Conservation (phyloP, 2,329 filamentous ascomycete genomes). For the Exophiala aquamarina region DNA sequence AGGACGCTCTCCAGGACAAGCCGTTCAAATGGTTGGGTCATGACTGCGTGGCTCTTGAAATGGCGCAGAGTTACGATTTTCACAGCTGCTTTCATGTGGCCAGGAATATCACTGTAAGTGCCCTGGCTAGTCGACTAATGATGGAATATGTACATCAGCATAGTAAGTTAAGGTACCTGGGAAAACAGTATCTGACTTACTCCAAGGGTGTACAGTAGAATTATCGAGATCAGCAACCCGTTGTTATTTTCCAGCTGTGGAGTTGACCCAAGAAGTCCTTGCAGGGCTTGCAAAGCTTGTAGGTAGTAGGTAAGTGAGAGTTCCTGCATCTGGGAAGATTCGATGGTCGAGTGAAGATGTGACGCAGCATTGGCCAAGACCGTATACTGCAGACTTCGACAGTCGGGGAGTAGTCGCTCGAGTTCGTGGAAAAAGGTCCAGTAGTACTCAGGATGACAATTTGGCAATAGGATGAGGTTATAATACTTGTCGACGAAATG, state of each 20-base stretch:
- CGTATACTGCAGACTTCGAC: neutral
- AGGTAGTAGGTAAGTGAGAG: conserved; percentile 5
- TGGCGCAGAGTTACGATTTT: neutral
- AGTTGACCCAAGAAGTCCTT: neutral
- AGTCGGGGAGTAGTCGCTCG: neutral
- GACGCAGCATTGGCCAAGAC: neutral
- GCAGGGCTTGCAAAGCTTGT: neutral
- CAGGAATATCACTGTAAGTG: neutral
- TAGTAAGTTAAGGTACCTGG: neutral
- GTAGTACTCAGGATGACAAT: conserved; percentile 5
- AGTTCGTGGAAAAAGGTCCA: neutral
- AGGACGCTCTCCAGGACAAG: conserved; percentile 6
- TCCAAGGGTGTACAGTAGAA: conserved; percentile 3
- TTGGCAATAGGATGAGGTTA: conserved; percentile 4
- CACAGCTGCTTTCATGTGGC: conserved; percentile 2
- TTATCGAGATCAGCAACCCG: conserved; percentile 4
- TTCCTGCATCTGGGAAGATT: neutral
- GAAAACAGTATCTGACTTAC: neutral
- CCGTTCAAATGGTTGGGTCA: conserved; percentile 1
- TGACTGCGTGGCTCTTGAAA: neutral
- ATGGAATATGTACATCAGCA: neutral
- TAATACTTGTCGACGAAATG: conserved; percentile 8
- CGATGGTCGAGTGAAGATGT: neutral
- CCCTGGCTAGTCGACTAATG: neutral
- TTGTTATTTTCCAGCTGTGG: neutral